A percentile compares a stretch with the other conserved stretches of the same genome.
Evolutionary conservation across 2,329 filamentous ascomycete genomes (phyloP).

Genomic region (Clarireedia monteithiana): DNA sequence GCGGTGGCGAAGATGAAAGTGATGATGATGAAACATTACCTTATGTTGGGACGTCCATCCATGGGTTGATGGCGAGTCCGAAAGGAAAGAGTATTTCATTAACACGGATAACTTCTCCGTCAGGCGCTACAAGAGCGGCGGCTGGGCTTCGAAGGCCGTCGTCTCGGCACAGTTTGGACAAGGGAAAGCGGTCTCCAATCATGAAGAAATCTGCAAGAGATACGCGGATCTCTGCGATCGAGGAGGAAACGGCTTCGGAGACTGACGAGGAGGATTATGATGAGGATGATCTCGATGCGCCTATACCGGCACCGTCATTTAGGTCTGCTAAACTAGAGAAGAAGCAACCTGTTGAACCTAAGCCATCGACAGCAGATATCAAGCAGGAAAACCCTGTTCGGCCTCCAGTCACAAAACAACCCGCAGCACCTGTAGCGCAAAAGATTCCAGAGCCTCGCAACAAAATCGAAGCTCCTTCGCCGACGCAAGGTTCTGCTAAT

Average conservation of each 20-base stretch:
- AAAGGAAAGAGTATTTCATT: constrained; percentile 28
- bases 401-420: neutral
- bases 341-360: neutral
- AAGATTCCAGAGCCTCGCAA: neutral
- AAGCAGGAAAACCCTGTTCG: neutral
- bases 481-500: neutral
- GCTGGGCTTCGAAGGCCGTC: constrained; percentile 26
- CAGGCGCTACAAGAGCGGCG: constrained; percentile 24
- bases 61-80: constrained; percentile 37
- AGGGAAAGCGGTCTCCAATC: neutral
- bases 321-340: neutral
- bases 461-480: neutral
- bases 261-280: constrained; percentile 17
- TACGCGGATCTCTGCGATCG: neutral
- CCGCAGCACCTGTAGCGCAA: neutral
- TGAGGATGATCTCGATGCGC: constrained; percentile 26
- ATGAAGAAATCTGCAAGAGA: neutral
- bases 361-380: neutral
- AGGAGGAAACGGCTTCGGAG: constrained; percentile 1
- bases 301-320: constrained; percentile 19
- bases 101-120: constrained; percentile 16
- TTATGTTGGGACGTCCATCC: constrained; percentile 33
- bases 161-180: neutral
- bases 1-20: constrained; percentile 24
- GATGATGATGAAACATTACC: constrained; percentile 24